A percentile compares a stretch with the other conserved stretches of the same genome.
These are phyloP conservation scores for Pythium dissimile DNA, from an alignment of 352 stramenopile species.

Conservation along the genomic window DNA sequence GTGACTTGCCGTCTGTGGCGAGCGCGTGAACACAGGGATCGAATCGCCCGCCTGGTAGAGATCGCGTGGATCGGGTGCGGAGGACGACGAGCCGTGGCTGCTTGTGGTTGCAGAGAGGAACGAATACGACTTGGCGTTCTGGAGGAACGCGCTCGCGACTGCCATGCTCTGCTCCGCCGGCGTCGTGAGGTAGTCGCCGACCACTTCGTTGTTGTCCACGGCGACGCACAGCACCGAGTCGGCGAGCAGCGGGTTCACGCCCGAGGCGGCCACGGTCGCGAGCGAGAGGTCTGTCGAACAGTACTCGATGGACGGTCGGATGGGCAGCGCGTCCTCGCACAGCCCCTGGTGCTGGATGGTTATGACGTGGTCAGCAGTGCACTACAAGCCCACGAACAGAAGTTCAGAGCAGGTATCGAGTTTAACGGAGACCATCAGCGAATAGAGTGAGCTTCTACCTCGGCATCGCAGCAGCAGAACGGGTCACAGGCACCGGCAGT, in stretches of 20 bases:
- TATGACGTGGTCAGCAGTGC: conserved; percentile 23
- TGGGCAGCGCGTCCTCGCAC: conserved; percentile 17
- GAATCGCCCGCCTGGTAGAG: conserved; percentile 29
- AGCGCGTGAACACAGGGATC: conserved; percentile 29
- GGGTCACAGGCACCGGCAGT: conserved; percentile 41
- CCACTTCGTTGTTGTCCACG: conserved; percentile 48
- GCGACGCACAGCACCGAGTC: conserved; percentile 47
- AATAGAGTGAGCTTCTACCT: conserved; percentile 17
- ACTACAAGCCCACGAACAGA: conserved; percentile 17
- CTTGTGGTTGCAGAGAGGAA: conserved; percentile 14
- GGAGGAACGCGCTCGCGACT: conserved; percentile 30
- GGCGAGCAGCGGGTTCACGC: conserved; percentile 31
- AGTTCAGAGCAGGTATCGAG: background rate
- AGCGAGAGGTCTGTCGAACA: conserved; percentile 36
- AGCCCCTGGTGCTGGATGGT: conserved; percentile 17
- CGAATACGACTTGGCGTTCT: conserved; percentile 33
- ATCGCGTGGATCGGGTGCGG: background rate
- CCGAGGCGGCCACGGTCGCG: conserved; percentile 11
- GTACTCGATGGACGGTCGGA: conserved; percentile 33
- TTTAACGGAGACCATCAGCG: background rate
- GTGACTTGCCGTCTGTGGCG: conserved; percentile 3
- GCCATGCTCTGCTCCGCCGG: conserved; percentile 30
- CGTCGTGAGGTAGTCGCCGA: conserved; percentile 30
- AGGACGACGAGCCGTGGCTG: background rate
- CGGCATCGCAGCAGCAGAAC: conserved; percentile 47